Conservation (phyloP, 1,139 yeast genomes). For the Magnusiomyces paraingens region DNA sequence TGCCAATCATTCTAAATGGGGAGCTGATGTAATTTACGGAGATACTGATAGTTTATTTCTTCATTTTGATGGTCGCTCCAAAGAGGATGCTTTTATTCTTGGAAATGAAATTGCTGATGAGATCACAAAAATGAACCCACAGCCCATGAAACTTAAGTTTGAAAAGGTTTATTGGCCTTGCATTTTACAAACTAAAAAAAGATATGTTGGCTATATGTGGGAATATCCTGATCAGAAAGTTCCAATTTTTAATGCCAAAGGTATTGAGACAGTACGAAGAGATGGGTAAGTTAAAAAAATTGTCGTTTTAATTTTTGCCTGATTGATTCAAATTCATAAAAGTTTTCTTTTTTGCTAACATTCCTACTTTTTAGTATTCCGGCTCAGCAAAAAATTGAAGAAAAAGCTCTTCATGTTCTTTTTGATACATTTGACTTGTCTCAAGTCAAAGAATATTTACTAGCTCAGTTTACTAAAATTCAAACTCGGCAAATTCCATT, state of each 20-base stretch:
- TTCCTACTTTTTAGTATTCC: constrained; percentile 44
- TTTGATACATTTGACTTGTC: constrained; percentile 73
- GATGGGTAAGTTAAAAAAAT: constrained; percentile 50
- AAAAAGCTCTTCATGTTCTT: constrained; percentile 55
- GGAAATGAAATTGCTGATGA: constrained; percentile 64
- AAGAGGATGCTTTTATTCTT: constrained; percentile 65
- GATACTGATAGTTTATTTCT: constrained; percentile 94
- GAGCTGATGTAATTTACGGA: constrained; percentile 92
- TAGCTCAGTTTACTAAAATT: constrained; percentile 60
- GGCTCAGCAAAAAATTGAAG: constrained; percentile 80
- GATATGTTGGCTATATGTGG: constrained; percentile 83
- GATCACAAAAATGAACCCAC: constrained; percentile 66
- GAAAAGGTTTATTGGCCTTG: constrained; percentile 92
- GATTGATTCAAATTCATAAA: not conserved
- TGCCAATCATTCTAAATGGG: constrained; percentile 46
- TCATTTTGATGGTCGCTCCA: constrained; percentile 76
- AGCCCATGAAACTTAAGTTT: constrained; percentile 75
- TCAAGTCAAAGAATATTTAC: constrained; percentile 55
- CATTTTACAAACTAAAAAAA: constrained; percentile 71
- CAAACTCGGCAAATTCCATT: constrained; percentile 54
- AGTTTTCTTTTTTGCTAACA: too few species aligned
- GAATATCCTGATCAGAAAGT: constrained; percentile 48
- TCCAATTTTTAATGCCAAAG: constrained; percentile 88
- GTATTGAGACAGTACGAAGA: constrained; percentile 87
- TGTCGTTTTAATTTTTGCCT: not conserved